Evolutionary conservation across 1,139 yeast genomes (phyloP).

Genomic region (Blastobotrys serpentis): DNA sequence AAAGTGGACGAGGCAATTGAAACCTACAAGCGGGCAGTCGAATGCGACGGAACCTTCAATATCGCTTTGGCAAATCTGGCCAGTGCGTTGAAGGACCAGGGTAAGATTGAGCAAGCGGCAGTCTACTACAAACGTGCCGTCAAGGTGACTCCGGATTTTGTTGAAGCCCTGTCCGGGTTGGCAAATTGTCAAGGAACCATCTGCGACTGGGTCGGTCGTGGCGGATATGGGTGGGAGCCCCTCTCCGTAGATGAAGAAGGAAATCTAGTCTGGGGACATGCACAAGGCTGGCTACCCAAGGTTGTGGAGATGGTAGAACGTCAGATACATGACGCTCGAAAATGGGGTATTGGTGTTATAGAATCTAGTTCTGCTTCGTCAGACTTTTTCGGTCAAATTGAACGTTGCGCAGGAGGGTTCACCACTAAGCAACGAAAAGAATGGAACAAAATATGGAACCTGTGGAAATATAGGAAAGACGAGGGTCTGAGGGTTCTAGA

Average conservation of each 20-base stretch:
- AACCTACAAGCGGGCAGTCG: constrained; percentile 36
- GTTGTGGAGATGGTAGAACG: constrained; percentile 30
- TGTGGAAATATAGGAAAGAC: constrained; percentile 26
- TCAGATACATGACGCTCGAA: constrained; percentile 30
- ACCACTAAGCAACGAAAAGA: constrained; percentile 21
- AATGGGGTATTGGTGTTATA: constrained; percentile 36
- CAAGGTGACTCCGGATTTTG: constrained; percentile 33
- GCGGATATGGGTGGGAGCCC: constrained; percentile 35
- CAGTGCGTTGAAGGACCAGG: constrained; percentile 37
- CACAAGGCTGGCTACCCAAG: constrained; percentile 34
- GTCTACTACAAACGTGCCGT: constrained; percentile 36
- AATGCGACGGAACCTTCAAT: constrained; percentile 35
- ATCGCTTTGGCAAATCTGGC: constrained; percentile 39
- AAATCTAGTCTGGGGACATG: constrained; percentile 25
- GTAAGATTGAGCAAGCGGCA: constrained; percentile 36
- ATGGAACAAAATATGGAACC: constrained; percentile 25
- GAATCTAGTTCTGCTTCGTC: constrained; percentile 18
- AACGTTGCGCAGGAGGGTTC: constrained; percentile 27
- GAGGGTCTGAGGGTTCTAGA: constrained; percentile 34
- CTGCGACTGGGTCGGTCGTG: constrained; percentile 39
- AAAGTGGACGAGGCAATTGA: constrained; percentile 33
- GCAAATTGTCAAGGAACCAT: constrained; percentile 37
- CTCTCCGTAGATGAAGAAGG: constrained; percentile 33
- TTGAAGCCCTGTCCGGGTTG: constrained; percentile 38
- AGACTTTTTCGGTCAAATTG: constrained; percentile 20